Evolutionary conservation across 768 basidiomycete genomes (phyloP), one percentile per base, ranked within the genome.

Genomic region (Mycena latifolia): DNA sequence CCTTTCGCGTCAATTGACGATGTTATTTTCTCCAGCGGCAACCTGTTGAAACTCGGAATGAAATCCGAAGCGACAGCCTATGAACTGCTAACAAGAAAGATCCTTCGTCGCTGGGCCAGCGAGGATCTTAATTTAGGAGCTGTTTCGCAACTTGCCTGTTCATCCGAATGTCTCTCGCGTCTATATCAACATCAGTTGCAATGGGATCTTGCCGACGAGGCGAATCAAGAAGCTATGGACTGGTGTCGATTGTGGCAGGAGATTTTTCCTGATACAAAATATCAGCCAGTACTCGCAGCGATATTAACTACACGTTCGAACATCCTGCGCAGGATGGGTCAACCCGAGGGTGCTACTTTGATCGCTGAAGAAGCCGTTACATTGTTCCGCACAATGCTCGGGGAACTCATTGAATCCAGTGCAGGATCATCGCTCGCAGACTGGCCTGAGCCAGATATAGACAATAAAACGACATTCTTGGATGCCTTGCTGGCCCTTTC

Each of bases 341-440:
- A 24, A 15, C n/a, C 18, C 1, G 39, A 28, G 14, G 37, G 18
- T 2, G 50, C 50, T 24, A 3, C 41, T 31, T 43, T 50, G 22
- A n/a, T 45, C 7, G 59, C 59, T 31, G 48, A 61, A 52, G 37
- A 51, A 18, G 59, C 59, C 14, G 37, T 51, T 22, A 18, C 25
- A 5, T 2, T 61, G 41, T 43, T 2, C 15, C 56, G 46, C 5
- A 10, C 3, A 27, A 47, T 47, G 20, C 24, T 14, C 11, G 46
- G 24, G 22, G 14, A 37, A n/a, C 25, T 50, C 17, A 22, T n/a
- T 10, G 41, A 33, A 0, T 1, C 22, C n/a, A n/a, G n/a, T n/a
- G n/a, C n/a, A n/a, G n/a, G n/a, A n/a, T n/a, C n/a, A n/a, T n/a
- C n/a, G n/a, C 4, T 9, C 8, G 25, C 5, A 5, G 25, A 24